Evolutionary conservation across 805 yeast species (phyloP), one percentile per base, ranked within the genome.

Genomic region (Starmerella gropengiesseri): DNA sequence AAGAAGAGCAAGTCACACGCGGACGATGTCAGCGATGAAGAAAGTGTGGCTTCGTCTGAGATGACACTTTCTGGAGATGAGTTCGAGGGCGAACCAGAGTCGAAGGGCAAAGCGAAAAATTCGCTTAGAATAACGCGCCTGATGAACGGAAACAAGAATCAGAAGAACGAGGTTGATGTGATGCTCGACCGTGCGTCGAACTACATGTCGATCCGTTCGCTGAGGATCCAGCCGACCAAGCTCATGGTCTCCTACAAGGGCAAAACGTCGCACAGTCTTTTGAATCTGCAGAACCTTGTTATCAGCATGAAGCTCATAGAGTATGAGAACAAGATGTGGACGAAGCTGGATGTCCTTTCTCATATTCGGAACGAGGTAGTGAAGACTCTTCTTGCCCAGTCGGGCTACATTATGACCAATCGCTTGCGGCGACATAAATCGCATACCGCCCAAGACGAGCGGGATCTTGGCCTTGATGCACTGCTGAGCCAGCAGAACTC

Each of bases 401-500:
- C 87, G 0, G 95, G 94, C 3, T 75, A 78, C 45, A 73, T 89
- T 39, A 57, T 87, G 27, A 77, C 81, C n/a, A 84, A 84, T 57
- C 85, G 83, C 60, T 63, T 89, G 27, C 65, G 65, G 30, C 45
- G 47, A 9, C 57, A 54, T 45, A 49, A 44, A 18, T 2, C n/a
- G 14, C 43, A 41, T 27, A 28, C 51, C 27, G 27, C 17, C 17
- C 33, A 46, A 19, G 47, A 45, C 19, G 49, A 45, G 16, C 44
- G 45, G 3, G 49, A 48, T 17, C 16, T 45, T 6, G 36, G 26
- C 25, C 43, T 46, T 2, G 33, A 25, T n/a, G 27, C 31, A 20
- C 17, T 49, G 58, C 21, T 47, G 54, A 18, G 49, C 48, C 7
- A 26, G 14, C 40, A 17, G 13, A 3, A 21, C 25, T 11, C 22